Percentiles rank a stretch among this genome's conserved stretches.
These are phyloP conservation scores for Venturia nashicola DNA, from an alignment of 2,329 filamentous ascomycete species.

Conservation along the genomic window DNA sequence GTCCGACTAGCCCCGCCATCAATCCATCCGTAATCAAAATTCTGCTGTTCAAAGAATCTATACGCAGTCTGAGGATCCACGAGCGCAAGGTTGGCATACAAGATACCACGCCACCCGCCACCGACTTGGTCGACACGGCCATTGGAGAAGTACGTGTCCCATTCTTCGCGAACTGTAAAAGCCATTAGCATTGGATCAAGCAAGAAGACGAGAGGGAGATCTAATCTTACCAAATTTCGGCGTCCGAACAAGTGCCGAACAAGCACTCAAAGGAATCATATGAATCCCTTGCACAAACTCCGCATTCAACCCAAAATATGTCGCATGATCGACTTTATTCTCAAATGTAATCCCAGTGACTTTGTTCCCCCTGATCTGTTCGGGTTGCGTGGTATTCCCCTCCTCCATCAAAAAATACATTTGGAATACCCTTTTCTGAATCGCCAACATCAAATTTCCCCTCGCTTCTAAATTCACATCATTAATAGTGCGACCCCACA, in stretches of 20 bases:
- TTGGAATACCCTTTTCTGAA: constrained; percentile 61
- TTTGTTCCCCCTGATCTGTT: constrained; percentile 71
- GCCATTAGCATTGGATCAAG: not conserved
- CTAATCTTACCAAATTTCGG: constrained; percentile 49
- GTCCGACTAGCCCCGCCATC: constrained; percentile 75
- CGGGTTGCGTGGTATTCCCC: constrained; percentile 59
- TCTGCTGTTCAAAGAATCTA: constrained; percentile 56
- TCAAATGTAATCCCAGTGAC: constrained; percentile 64
- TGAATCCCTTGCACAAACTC: constrained; percentile 52
- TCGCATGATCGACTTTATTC: constrained; percentile 89
- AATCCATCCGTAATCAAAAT: constrained; percentile 56
- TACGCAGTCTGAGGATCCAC: constrained; percentile 59
- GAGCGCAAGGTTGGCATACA: constrained; percentile 73
- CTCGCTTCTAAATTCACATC: constrained; percentile 69
- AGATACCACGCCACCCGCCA: constrained; percentile 75
- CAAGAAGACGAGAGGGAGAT: not conserved
- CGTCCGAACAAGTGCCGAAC: constrained; percentile 54
- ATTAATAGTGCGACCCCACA: constrained; percentile 77
- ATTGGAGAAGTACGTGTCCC: constrained; percentile 63
- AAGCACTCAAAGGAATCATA: constrained; percentile 66
- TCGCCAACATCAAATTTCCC: constrained; percentile 71
- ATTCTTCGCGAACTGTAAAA: constrained; percentile 33
- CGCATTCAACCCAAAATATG: constrained; percentile 13
- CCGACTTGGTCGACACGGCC: constrained; percentile 51
- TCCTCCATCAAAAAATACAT: constrained; percentile 71